Evolutionary conservation across 345 rosid genomes (phyloP).

Genomic region (Pugionium dolabratum): DNA sequence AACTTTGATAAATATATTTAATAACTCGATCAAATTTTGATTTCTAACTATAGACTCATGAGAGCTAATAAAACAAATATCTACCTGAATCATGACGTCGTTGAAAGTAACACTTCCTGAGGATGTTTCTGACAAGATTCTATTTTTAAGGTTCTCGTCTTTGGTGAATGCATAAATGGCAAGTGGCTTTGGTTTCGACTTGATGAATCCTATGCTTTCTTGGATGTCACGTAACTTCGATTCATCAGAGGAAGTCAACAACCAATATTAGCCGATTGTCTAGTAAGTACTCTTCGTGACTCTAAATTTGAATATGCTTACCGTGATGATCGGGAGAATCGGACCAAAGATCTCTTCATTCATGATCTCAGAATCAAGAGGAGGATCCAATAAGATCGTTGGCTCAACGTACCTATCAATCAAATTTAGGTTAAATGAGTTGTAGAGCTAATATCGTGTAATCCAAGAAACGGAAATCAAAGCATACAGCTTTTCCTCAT

Average conservation of each 20-base stretch:
- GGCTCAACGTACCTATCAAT: conserved; percentile 71
- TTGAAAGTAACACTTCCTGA: conserved; percentile 76
- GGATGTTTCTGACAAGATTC: conserved; percentile 62
- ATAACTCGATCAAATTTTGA: no score
- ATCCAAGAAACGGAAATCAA: conserved; percentile 10
- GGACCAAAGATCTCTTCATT: conserved; percentile 93
- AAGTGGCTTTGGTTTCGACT: conserved; percentile 72
- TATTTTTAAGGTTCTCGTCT: conserved; percentile 60
- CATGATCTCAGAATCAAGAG: conserved; percentile 69
- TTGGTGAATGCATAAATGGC: conserved; percentile 82
- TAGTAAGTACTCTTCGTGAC: neutral
- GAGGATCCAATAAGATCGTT: conserved; percentile 78
- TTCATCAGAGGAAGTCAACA: neutral
- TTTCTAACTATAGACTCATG: no score
- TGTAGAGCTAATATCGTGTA: neutral
- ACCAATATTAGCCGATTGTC: neutral
- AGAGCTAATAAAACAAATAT: no score
- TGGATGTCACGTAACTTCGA: conserved; percentile 73
- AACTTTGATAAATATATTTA: no score
- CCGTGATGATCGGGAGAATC: conserved; percentile 81
- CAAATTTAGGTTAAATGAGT: neutral
- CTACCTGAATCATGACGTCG: conserved; percentile 68
- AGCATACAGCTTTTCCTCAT: conserved; percentile 64
- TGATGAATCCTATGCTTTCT: conserved; percentile 71
- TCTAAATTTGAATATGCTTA: conserved; percentile 35